Evolutionary conservation across 2,329 filamentous ascomycete species (phyloP), one percentile per base, ranked within the genome.

Genomic region (Apiospora phragmitis): DNA sequence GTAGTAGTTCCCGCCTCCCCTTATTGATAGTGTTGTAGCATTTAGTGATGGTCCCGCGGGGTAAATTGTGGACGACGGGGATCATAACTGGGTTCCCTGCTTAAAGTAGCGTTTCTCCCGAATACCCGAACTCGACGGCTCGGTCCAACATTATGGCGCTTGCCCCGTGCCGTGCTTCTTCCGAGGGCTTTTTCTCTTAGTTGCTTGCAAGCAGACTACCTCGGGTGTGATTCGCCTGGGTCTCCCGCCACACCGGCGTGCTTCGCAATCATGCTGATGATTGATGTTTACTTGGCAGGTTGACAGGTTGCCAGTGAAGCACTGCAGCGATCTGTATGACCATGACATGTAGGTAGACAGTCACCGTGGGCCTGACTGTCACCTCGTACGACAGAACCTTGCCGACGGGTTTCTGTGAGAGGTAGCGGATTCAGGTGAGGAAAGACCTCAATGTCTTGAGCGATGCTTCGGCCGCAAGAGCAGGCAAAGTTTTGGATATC

Each of bases 401-500:
- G 26, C 43, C 43, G 65, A 45, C 24, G 16, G 41, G 65, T 45
- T 67, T 21, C 24, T 32, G 29, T n/a, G 14, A 26, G 38, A 29
- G 38, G 9, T n/a, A 43, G 4, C 14, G n/a, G 65, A 26, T 32
- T 43, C 14, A 67, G 65, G 24, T 24, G 14, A 21, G 65, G 42
- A 67, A 47, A 35, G 42, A 67, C 65, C 45, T 38, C 32, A 38
- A 62, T 67, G 65, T 47, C 65, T 67, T 24, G 26, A 67, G 65
- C n/a, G 42, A 43, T 12, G 35, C 65, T 67, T 67, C 65, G 65
- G 65, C 65, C 65, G 65, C 65, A 67, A 67, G 65, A 16, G 21
- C 26, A 43, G 35, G 26, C 42, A 38, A 11, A n/a, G n/a, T 49
- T 49, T 35, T 35, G 55, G 55, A 59, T 35, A 4, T 4, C 18